phyloP scores from a whole-genome alignment of 148 eudicot species.

The Persicaria maculosa region DNA sequence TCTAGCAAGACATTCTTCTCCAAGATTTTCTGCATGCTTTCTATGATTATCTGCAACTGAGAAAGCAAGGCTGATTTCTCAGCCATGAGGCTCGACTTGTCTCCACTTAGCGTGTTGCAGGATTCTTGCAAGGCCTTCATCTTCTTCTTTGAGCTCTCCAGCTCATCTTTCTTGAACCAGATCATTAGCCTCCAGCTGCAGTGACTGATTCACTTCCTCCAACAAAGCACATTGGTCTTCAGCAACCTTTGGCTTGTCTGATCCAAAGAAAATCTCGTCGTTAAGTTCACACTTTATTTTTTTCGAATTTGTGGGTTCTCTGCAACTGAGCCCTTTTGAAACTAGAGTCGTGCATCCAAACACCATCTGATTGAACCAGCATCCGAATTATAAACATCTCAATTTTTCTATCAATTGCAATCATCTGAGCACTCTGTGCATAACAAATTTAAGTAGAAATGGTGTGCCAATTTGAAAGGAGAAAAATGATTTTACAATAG shows the following conservation, averaged over 20 bases:
- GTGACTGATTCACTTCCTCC: slow-evolving; percentile 51
- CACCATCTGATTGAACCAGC: too few relatives aligned
- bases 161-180: slow-evolving; percentile 42
- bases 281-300: slow-evolving; percentile 23
- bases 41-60: slow-evolving; percentile 67
- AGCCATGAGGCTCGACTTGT: slow-evolving; percentile 51
- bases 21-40: slow-evolving; percentile 69
- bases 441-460: too few relatives aligned
- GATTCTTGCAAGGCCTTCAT: slow-evolving; percentile 45
- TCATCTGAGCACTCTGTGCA: too few relatives aligned
- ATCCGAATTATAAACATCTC: too few relatives aligned
- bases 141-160: slow-evolving; percentile 43
- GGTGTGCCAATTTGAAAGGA: too few relatives aligned
- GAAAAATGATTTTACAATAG: too few relatives aligned
- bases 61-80: slow-evolving; percentile 73
- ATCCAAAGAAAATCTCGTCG: slow-evolving; percentile 32
- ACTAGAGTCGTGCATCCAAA: too few relatives aligned
- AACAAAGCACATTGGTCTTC: slow-evolving; percentile 48
- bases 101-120: slow-evolving; percentile 41
- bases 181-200: slow-evolving; percentile 55
- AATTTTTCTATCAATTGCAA: too few relatives aligned
- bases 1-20: slow-evolving; percentile 66
- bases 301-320: too few relatives aligned
- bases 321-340: too few relatives aligned
- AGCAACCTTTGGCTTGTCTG: slow-evolving; percentile 43